A percentile compares a stretch with the other conserved stretches of the same genome.
These are phyloP conservation scores for Vaccinium myrtillus DNA, from an alignment of 148 eudicot genomes.

Conservation along the genomic window DNA sequence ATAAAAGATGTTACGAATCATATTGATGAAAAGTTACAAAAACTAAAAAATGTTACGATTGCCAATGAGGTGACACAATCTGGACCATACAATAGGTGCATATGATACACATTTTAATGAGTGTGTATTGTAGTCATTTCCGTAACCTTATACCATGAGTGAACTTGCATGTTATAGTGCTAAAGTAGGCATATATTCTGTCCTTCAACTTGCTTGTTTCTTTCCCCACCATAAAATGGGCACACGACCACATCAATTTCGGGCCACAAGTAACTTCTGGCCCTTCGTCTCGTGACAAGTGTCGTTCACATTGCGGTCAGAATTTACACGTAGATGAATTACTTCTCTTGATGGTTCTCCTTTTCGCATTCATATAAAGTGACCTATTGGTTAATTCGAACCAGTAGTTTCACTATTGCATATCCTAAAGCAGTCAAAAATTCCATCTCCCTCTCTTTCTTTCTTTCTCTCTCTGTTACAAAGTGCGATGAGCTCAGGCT, in stretches of 20 bases:
- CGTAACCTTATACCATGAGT: background rate
- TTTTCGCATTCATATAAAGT: slow-evolving; percentile 1
- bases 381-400: background rate
- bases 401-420: background rate
- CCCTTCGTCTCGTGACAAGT: background rate
- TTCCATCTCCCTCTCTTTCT: background rate
- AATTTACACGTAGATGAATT: background rate
- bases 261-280: slow-evolving; percentile 3
- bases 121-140: too few species aligned
- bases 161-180: background rate
- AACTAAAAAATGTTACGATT: too few species aligned
- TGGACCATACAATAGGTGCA: too few species aligned
- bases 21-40: too few species aligned
- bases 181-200: slow-evolving; percentile 11
- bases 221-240: background rate
- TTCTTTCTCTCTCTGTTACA: background rate
- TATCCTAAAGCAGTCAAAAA: background rate
- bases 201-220: background rate
- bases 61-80: too few species aligned
- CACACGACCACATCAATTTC: background rate
- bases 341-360: background rate
- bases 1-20: too few species aligned
- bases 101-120: too few species aligned
- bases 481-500: slow-evolving; percentile 4
- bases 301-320: slow-evolving; percentile 2